A percentile compares a stretch with the other conserved stretches of the same genome.
phyloP scores from a whole-genome alignment of 768 basidiomycete species.

The Pleurotus giganteus region DNA sequence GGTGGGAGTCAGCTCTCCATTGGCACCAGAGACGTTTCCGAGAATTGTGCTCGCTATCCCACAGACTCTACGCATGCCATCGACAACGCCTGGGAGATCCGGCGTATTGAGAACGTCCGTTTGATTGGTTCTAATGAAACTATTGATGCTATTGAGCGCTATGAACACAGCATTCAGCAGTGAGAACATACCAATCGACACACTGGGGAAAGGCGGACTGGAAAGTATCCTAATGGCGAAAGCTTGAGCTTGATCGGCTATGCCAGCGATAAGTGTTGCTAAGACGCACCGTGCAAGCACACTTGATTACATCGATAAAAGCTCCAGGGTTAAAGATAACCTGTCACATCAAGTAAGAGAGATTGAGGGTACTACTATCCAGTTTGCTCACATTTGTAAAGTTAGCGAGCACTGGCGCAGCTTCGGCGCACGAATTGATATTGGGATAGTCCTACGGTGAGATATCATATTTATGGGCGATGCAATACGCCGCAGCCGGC shows the following conservation, averaged over 20 bases:
- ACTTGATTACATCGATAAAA: constrained; percentile 61
- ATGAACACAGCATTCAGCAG: neutral
- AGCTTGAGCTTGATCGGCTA: constrained; percentile 16
- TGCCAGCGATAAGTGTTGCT: constrained; percentile 40
- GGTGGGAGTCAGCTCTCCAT: constrained; percentile 37
- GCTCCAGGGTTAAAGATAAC: constrained; percentile 63
- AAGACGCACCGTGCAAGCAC: constrained; percentile 43
- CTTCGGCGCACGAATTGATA: constrained; percentile 58
- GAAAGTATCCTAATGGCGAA: constrained; percentile 27
- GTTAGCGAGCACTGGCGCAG: constrained; percentile 56
- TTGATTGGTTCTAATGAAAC: constrained; percentile 60
- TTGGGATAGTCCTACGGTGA: constrained; percentile 40
- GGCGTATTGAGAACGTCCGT: constrained; percentile 44
- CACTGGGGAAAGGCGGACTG: constrained; percentile 58
- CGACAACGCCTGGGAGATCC: constrained; percentile 46
- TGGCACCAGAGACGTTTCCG: constrained; percentile 45
- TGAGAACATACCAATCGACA: constrained; percentile 54
- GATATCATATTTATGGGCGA: neutral
- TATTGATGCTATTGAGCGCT: constrained; percentile 17
- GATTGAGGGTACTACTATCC: neutral
- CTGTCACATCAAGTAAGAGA: constrained; percentile 26
- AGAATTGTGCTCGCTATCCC: constrained; percentile 49
- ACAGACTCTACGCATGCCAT: constrained; percentile 52
- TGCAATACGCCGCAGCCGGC: neutral
- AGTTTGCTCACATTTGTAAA: constrained; percentile 42